phyloP scores from a whole-genome alignment of 108 stramenopile species.

The Fistulifera pelliculosa region DNA sequence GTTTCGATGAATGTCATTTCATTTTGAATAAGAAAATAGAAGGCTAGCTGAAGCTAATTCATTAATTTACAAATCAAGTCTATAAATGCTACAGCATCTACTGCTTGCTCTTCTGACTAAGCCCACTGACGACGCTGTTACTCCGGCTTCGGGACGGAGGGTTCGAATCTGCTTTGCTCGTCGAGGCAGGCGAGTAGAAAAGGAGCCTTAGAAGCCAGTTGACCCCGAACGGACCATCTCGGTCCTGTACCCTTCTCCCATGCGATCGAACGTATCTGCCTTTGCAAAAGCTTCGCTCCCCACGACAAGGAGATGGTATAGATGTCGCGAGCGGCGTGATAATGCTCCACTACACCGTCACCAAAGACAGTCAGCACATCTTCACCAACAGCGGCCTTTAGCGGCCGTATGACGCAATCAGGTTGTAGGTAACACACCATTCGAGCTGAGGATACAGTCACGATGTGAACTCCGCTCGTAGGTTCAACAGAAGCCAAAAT shows the following conservation, averaged over 20 bases:
- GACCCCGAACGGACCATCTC: conserved; percentile 63
- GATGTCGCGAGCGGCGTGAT: conserved; percentile 45
- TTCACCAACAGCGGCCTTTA: conserved; percentile 84
- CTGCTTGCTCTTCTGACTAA: conserved; percentile 12
- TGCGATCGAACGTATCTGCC: conserved; percentile 71
- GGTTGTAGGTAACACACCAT: conserved; percentile 82
- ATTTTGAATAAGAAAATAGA: no score
- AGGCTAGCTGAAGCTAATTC: no score
- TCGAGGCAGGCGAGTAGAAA: conserved; percentile 33
- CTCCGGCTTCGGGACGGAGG: conserved; percentile 54
- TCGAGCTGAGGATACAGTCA: conserved; percentile 60
- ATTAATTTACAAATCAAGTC: background rate
- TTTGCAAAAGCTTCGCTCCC: conserved; percentile 64
- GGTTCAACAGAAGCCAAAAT: conserved; percentile 80
- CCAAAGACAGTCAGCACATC: conserved; percentile 79
- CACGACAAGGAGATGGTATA: conserved; percentile 68
- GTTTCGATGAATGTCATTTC: no score
- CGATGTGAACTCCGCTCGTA: conserved; percentile 82
- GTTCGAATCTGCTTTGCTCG: conserved; percentile 11
- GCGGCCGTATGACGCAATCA: conserved; percentile 53
- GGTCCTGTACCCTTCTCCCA: conserved; percentile 66
- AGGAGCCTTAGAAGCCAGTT: conserved; percentile 73
- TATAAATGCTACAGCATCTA: conserved; percentile 6
- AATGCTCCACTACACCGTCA: conserved; percentile 66
- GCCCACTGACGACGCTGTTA: conserved; percentile 55